Base-by-base conservation (phyloP, 2,329 filamentous ascomycete genomes). In the Rhexocercosporidium sp. region DNA sequence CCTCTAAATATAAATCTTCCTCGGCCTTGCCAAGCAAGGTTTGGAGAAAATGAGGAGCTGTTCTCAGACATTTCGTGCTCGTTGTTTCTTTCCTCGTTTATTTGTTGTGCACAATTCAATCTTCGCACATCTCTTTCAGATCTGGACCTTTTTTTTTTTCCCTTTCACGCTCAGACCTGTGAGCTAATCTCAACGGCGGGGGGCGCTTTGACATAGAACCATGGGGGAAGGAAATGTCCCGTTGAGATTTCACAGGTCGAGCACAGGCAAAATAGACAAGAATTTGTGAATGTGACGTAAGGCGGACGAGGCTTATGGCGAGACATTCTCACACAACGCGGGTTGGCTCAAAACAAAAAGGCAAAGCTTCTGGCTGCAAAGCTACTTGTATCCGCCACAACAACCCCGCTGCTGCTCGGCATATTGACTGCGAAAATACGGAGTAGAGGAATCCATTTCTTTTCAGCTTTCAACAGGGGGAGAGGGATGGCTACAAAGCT, bases 171-270 rank as follows among this genome's bases (percentile, higher is more conserved):
- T 60, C 62, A 47, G 60, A 60, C 60, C 59, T 46, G 27, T 34
- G 22, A 59, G 46, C 60, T 39, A 46, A 49, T 46, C 60, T 66
- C 62, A 69, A 71, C 61, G 65, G 69, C 69, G 56, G 59, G 59
- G 54, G 46, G 54, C 69, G 66, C 68, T 64, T 69, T 67, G 66
- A 70, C 65, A 39, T 53, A 20, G 51, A 57, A 66, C 59, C 49
- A 54, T 54, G 25, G 47, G 41, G 31, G 44, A 63, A 39, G 47
- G 46, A 65, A 61, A 56, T 63, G 59, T 62, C 9, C 65, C 62
- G 56, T 56, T 65, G 46, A 25, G 41, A 46, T 34, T 59, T 46
- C 44, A 64, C 47, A 37, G 25, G 51, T 57, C 37, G 56, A 54
- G 41, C 62, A 65, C 62, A 64, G 57, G 66, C 66, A 65, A 59